Evolutionary conservation across 1,284 basidiomycete species (phyloP), one percentile per base, ranked within the genome.

Genomic region (Puccinia polysora): DNA sequence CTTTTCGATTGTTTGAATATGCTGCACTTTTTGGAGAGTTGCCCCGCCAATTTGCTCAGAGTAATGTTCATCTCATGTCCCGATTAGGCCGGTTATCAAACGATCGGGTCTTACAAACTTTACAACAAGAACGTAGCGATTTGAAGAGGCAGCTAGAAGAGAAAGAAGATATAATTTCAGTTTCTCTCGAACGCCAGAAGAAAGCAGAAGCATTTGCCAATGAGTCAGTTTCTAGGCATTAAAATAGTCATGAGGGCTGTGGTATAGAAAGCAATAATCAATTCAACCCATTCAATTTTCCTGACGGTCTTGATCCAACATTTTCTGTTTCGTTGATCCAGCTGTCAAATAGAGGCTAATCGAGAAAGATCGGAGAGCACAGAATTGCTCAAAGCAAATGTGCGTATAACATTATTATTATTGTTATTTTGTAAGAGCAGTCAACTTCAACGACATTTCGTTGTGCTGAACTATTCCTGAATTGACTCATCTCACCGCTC

Each of bases 71-170:
- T 56, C 5, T 45, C 23, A 32, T n/a, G n/a, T n/a, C n/a, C n/a
- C n/a, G n/a, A n/a, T 15, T 38, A 73, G 70, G 70, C 40, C 70
- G 70, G 25, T 59, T 88, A 79, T 84, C 86, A 2, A 86, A 86
- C 0, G 89, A 90, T 74, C 84, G 86, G 28, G 88, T 89, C 74
- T 81, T 89, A 74, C 89, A 90, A 79, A 84, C 84, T 73, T 81
- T 91, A 49, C 85, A 87, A 68, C 81, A 90, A 58, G 85, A 88
- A 82, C 89, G 89, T 78, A 87, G 89, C 74, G 89, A 90, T 75
- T 81, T 91, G 12, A 86, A 89, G 75, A 84, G 88, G n/a, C 84
- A 87, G 6, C 80, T 91, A 43, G 88, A 90, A 76, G 89, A 89
- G 76, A 87, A 89, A 75, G 84, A 85, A 72, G 89, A 90, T 76